Conservation (phyloP, 1,284 basidiomycete species). For the Ganoderma lucidum region DNA sequence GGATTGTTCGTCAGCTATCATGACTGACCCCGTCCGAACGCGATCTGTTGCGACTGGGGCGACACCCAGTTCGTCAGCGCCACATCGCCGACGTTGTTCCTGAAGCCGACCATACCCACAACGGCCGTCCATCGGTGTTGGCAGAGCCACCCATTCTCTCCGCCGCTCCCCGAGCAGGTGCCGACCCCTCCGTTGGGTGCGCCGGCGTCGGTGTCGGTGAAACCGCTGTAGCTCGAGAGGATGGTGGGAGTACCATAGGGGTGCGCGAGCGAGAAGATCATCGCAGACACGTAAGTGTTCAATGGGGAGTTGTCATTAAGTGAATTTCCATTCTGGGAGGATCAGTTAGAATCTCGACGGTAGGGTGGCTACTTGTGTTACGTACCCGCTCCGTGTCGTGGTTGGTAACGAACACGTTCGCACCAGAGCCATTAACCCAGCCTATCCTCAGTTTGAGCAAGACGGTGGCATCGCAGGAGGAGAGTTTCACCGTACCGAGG, state of each 20-base stretch:
- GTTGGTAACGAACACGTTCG: constrained; percentile 75
- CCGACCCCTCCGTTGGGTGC: constrained; percentile 55
- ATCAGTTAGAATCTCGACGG: constrained; percentile 2
- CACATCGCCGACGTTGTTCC: constrained; percentile 60
- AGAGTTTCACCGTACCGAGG: constrained; percentile 45
- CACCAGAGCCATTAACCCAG: constrained; percentile 61
- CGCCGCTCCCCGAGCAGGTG: constrained; percentile 61
- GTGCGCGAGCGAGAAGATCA: constrained; percentile 71
- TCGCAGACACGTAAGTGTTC: constrained; percentile 69
- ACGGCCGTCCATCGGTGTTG: constrained; percentile 70
- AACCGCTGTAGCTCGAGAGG: constrained; percentile 64
- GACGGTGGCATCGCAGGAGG: not conserved
- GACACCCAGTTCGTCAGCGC: constrained; percentile 63
- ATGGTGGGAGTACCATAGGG: constrained; percentile 72
- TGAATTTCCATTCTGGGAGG: constrained; percentile 55
- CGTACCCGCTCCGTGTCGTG: constrained; percentile 75
- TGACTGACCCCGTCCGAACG: constrained; percentile 63
- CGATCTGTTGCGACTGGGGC: constrained; percentile 62
- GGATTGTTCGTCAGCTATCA: not conserved
- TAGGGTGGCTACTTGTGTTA: not conserved
- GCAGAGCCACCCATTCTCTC: constrained; percentile 63
- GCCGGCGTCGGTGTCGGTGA: constrained; percentile 59
- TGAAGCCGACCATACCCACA: constrained; percentile 69
- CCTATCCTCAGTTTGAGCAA: constrained; percentile 43
- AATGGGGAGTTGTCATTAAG: constrained; percentile 66